phyloP scores from a whole-genome alignment of 106 monocot genomes.

The Iris macrosiphon region DNA sequence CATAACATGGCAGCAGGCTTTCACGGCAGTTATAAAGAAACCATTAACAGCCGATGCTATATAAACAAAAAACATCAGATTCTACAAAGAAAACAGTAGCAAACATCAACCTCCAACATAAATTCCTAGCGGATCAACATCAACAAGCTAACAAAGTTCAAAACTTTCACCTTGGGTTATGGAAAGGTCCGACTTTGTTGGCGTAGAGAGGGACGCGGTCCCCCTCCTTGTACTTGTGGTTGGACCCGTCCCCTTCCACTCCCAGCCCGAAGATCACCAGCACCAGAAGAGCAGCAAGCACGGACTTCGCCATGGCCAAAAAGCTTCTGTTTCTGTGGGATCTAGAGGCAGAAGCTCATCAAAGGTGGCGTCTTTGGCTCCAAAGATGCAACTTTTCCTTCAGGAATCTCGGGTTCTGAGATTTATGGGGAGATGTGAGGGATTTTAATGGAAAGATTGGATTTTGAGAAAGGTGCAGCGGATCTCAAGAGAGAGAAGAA shows the following conservation, averaged over 20 bases:
- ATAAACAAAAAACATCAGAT: too few relatives aligned
- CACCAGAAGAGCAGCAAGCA: constrained; percentile 5
- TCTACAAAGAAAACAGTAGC: too few relatives aligned
- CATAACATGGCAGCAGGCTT: too few relatives aligned
- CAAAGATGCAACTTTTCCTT: background rate
- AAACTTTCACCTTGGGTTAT: constrained; percentile 46
- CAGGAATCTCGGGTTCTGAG: constrained; percentile 1
- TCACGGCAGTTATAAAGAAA: too few relatives aligned
- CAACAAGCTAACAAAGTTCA: background rate
- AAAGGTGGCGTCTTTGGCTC: background rate
- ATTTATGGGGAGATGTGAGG: constrained; percentile 6
- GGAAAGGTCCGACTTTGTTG: constrained; percentile 61
- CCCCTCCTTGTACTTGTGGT: constrained; percentile 43
- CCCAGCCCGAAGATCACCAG: constrained; percentile 9
- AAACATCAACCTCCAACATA: too few relatives aligned
- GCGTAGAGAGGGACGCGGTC: constrained; percentile 53
- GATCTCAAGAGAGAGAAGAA: constrained; percentile 3
- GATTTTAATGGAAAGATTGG: background rate
- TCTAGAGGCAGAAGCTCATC: background rate
- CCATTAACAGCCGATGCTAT: too few relatives aligned
- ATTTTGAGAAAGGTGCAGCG: background rate
- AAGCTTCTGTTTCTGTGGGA: background rate
- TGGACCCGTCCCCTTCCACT: constrained; percentile 26
- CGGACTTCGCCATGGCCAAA: constrained; percentile 1
- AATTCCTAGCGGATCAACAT: background rate